phyloP scores from a whole-genome alignment of 2,329 filamentous ascomycete genomes.

The Colletotrichum lupini region DNA sequence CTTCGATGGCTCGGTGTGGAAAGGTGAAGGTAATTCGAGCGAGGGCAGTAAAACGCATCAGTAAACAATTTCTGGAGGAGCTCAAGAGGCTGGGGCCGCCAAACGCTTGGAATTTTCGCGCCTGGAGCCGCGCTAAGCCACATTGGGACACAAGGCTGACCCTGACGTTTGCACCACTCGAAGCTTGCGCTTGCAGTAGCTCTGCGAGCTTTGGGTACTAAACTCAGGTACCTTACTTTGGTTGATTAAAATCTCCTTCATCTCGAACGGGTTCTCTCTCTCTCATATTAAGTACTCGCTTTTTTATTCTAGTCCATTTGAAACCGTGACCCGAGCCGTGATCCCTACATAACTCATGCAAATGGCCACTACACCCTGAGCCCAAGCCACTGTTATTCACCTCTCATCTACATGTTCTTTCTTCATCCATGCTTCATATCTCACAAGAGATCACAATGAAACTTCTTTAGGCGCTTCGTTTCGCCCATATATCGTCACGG shows the following conservation, averaged over 20 bases:
- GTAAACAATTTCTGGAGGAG: conserved; percentile 46
- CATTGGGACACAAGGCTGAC: conserved; percentile 48
- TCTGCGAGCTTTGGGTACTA: neutral
- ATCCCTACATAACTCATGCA: neutral
- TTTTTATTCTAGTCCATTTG: neutral
- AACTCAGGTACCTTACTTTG: neutral
- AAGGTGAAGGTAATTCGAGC: conserved; percentile 29
- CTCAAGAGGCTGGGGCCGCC: conserved; percentile 44
- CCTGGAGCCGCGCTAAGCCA: conserved; percentile 45
- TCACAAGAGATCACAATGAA: neutral
- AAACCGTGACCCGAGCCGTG: neutral
- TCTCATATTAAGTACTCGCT: neutral
- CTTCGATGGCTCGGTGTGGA: conserved; percentile 24
- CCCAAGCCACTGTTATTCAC: neutral
- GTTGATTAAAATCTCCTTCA: neutral
- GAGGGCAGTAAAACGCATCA: conserved; percentile 33
- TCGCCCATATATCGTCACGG: neutral
- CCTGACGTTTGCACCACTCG: conserved; percentile 15
- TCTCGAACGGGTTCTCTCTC: neutral
- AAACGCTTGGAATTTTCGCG: conserved; percentile 51
- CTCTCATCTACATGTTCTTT: neutral
- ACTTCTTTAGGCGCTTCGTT: neutral
- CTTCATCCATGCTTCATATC: neutral
- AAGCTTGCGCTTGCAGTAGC: neutral
- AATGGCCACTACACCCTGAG: neutral